Base-by-base conservation (phyloP, 164 flowering plant genomes). In the Macadamia tetraphylla region DNA sequence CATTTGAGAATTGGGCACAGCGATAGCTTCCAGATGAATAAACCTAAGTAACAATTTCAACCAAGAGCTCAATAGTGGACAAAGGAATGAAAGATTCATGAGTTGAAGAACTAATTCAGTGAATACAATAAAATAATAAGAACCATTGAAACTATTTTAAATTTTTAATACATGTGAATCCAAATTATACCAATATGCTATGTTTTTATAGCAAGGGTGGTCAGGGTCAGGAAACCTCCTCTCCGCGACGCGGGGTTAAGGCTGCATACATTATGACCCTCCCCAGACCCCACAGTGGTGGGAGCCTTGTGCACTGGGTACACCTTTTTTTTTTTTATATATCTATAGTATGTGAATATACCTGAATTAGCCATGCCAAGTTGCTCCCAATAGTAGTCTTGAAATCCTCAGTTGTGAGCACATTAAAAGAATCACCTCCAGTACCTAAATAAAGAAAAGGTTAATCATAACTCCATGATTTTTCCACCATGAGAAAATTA, bases 21-120 rank as follows among this genome's bases (percentile, higher is more conserved):
- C 71, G 81, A 53, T 61, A 77, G 86, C 98, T 94, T 66, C 96
- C 97, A 61, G 58, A 64, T 71, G 99, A 92, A 78, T 81, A 86
- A 44, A 94, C 78, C 99, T 94, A 74, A 31, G 67, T 17, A 30
- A 23, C 67, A 73, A 73, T 66, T 67, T 59, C 68, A 65, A 62
- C 1, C 13, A 71, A 29, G 29, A 65, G 57, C 44, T 42, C 42
- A 12, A 60, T 65, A 14, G 53, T 46, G 42, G 30, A 60, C 30
- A 60, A 49, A 49, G 43, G 32, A 63, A 64, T 30, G 40, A 11
- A 23, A 6, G 58, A 43, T 48, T 30, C 9, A 43, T 31, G 8
- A 48, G n/a, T 14, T 60, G 29, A 44, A 48, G 18, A 30, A 46
- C 17, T n/a, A 14, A 29, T 43, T 44, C 40, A 58, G 23, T 51